Percentiles rank a stretch among this genome's conserved stretches.
Conservation (phyloP, 2,329 filamentous ascomycete species). For the Fusarium siculi region DNA sequence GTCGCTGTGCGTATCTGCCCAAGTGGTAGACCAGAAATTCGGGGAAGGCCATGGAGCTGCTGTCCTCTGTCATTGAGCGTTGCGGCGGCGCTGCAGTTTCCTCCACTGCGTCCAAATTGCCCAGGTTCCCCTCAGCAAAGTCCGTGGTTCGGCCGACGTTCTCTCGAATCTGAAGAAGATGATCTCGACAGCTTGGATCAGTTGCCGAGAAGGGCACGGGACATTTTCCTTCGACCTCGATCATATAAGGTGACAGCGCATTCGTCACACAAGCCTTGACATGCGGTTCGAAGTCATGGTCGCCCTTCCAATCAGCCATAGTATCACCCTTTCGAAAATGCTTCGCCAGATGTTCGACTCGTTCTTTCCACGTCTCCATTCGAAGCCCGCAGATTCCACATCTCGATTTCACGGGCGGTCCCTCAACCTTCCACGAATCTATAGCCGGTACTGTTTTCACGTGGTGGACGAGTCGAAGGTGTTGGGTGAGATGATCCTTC, state of each 20-base stretch:
- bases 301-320: conserved; percentile 46
- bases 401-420: conserved; percentile 38
- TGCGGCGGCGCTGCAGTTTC: not conserved
- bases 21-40: conserved; percentile 34
- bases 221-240: conserved; percentile 36
- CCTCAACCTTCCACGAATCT: conserved; percentile 45
- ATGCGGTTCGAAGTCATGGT: conserved; percentile 41
- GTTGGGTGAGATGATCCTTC: conserved; percentile 48
- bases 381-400: conserved; percentile 46
- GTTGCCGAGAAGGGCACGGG: conserved; percentile 45
- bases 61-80: not conserved
- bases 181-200: conserved; percentile 33
- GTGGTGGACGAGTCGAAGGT: conserved; percentile 45
- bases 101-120: not conserved
- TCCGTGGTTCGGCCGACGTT: not conserved
- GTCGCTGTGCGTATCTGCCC: conserved; percentile 36
- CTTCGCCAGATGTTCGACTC: conserved; percentile 43
- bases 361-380: conserved; percentile 43
- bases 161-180: conserved; percentile 32
- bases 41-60: conserved; percentile 15
- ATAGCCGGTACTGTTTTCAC: conserved; percentile 54
- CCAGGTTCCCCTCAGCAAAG: rapidly evolving
- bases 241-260: conserved; percentile 43
- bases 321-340: conserved; percentile 45
- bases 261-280: conserved; percentile 38